These are phyloP conservation scores for Styphnolobium japonicum DNA, from an alignment of 306 rosid genomes.

Conservation along the genomic window DNA sequence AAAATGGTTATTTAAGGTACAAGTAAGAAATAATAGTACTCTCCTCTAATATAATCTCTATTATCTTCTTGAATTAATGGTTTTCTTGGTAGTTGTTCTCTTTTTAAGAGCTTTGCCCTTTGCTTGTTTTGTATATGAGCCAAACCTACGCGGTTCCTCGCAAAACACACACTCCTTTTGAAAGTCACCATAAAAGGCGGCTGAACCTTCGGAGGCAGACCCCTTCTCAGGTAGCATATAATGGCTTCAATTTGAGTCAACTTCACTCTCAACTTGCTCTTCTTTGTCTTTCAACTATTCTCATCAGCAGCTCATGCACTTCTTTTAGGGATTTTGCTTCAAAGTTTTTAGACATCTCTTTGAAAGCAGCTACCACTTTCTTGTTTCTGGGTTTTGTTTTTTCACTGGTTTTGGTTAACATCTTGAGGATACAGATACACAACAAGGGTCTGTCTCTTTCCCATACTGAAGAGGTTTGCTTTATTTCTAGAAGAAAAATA, in stretches of 20 bases:
- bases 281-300: conserved; percentile 20
- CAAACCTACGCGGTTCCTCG: conserved; percentile 38
- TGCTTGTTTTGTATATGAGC: conserved; percentile 22
- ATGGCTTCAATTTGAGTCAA: conserved; percentile 57
- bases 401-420: background rate
- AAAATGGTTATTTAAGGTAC: conserved; percentile 3
- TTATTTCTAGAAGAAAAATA: background rate
- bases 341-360: background rate
- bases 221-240: conserved; percentile 81
- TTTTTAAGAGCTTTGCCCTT: conserved; percentile 37
- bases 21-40: conserved; percentile 4
- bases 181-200: conserved; percentile 88
- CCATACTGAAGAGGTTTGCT: background rate
- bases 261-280: conserved; percentile 35
- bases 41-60: background rate
- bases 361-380: conserved; percentile 17
- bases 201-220: conserved; percentile 88
- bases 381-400: background rate
- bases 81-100: conserved; percentile 47
- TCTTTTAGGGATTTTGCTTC: conserved; percentile 29
- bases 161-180: conserved; percentile 54
- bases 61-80: conserved; percentile 46
- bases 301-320: conserved; percentile 6
- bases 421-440: conserved; percentile 15
- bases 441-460: background rate